phyloP scores from a whole-genome alignment of 257 asterid species.

The Craterostigma plantagineum region DNA sequence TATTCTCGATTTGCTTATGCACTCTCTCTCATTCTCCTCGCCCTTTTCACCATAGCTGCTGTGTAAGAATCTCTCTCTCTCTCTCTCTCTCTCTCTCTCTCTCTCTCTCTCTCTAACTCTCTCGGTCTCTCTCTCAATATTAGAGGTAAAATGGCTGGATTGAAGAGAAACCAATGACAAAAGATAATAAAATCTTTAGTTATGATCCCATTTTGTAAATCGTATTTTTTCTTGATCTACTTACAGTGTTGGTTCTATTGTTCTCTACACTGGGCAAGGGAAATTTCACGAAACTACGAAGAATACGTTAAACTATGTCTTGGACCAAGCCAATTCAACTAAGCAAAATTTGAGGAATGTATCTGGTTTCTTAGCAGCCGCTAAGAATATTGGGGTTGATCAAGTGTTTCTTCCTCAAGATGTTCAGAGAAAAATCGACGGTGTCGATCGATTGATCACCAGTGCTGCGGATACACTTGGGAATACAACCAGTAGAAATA shows the following conservation, averaged over 20 bases:
- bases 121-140: neutral
- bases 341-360: slow-evolving; percentile 49
- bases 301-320: slow-evolving; percentile 39
- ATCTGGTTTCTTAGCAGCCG: slow-evolving; percentile 45
- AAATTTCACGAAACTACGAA: slow-evolving; percentile 43
- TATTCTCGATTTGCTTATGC: slow-evolving; percentile 35
- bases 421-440: slow-evolving; percentile 50
- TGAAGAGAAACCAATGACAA: too few relatives aligned
- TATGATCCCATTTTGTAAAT: neutral
- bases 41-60: slow-evolving; percentile 24
- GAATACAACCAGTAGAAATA: slow-evolving; percentile 37
- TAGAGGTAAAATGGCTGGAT: too few relatives aligned
- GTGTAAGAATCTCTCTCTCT: slow-evolving; percentile 21
- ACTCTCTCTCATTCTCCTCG: slow-evolving; percentile 25
- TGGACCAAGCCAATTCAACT: slow-evolving; percentile 55
- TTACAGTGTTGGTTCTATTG: slow-evolving; percentile 50
- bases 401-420: slow-evolving; percentile 40
- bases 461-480: slow-evolving; percentile 56
- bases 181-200: too few relatives aligned
- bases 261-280: slow-evolving; percentile 79
- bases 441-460: slow-evolving; percentile 33
- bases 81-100: too few relatives aligned
- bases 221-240: slow-evolving; percentile 9
- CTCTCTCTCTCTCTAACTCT: neutral
- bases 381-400: slow-evolving; percentile 39